These are phyloP conservation scores for Pyronema omphalodes DNA, from an alignment of 495 filamentous ascomycete genomes.

Conservation along the genomic window DNA sequence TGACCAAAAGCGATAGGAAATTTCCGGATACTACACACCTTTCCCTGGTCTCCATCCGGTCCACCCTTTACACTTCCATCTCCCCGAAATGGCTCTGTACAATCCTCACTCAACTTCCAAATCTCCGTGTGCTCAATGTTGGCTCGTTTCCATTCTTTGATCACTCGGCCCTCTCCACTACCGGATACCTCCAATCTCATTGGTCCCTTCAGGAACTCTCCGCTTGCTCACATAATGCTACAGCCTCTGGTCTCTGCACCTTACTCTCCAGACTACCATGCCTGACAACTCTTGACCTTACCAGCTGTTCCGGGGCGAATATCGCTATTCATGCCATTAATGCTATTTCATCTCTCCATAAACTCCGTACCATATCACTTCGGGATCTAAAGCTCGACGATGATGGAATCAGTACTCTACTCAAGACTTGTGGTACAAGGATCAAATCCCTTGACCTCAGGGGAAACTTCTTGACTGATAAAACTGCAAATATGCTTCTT, in stretches of 20 bases:
- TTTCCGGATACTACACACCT: not conserved
- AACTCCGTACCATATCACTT: slow-evolving; percentile 5
- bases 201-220: not conserved
- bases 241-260: slow-evolving; percentile 6
- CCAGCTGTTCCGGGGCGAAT: slow-evolving; percentile 6
- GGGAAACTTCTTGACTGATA: slow-evolving; percentile 12
- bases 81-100: slow-evolving; percentile 10
- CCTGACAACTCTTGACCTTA: slow-evolving; percentile 15
- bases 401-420: not conserved
- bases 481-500: slow-evolving; percentile 3
- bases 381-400: slow-evolving; percentile 9
- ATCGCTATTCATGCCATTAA: not conserved
- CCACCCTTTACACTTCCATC: slow-evolving; percentile 11
- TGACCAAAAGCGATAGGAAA: slow-evolving; percentile 6
- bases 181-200: not conserved
- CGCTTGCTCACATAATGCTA: not conserved
- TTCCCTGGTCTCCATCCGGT: not conserved
- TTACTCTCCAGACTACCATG: slow-evolving; percentile 7
- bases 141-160: slow-evolving; percentile 12
- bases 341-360: not conserved
- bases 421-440: slow-evolving; percentile 2
- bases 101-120: slow-evolving; percentile 6
- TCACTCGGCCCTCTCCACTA: slow-evolving; percentile 2
- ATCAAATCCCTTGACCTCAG: slow-evolving; percentile 11
- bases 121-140: slow-evolving; percentile 1